Percentiles rank a stretch among this genome's conserved stretches.
phyloP scores from a whole-genome alignment of 1,284 basidiomycete genomes.

The Vanrija pseudolonga region DNA sequence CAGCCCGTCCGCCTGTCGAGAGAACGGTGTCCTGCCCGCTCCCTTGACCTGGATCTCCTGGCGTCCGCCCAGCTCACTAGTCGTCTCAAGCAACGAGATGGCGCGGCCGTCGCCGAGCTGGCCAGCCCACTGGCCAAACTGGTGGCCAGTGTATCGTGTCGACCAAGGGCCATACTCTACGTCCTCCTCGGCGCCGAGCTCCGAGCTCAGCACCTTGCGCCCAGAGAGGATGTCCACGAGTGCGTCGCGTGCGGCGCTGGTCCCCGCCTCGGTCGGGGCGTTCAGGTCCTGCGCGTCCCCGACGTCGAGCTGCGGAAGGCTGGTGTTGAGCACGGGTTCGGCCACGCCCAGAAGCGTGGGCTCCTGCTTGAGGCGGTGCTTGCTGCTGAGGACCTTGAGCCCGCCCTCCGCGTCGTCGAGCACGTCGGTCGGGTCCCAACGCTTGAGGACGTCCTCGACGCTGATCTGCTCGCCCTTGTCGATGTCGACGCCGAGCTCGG shows the following conservation, averaged over 20 bases:
- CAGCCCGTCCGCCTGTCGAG: conserved; percentile 83
- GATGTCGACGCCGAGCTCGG: conserved; percentile 60
- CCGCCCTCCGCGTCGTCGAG: conserved; percentile 20
- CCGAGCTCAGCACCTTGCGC: conserved; percentile 65
- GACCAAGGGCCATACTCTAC: conserved; percentile 77
- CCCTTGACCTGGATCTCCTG: conserved; percentile 94
- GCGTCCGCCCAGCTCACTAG: conserved; percentile 57
- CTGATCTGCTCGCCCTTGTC: conserved; percentile 41
- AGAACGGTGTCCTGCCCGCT: conserved; percentile 89
- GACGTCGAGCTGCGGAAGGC: conserved; percentile 78
- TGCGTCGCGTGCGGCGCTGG: conserved; percentile 56
- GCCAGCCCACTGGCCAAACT: conserved; percentile 93
- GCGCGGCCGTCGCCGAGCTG: conserved; percentile 95
- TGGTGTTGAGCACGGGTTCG: conserved; percentile 64
- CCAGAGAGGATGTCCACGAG: conserved; percentile 78
- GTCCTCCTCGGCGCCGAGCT: conserved; percentile 28
- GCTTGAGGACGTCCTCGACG: conserved; percentile 58
- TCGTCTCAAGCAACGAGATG: conserved; percentile 76
- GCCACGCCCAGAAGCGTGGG: conserved; percentile 65
- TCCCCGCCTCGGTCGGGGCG: conserved; percentile 5
- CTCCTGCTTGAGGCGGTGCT: conserved; percentile 54
- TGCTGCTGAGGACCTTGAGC: conserved; percentile 27
- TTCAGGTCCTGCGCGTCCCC: conserved; percentile 65
- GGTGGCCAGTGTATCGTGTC: conserved; percentile 77
- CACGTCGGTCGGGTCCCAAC: conserved; percentile 37